Base-by-base conservation (phyloP, 495 filamentous ascomycete species). In the Cenococcum geophilum region DNA sequence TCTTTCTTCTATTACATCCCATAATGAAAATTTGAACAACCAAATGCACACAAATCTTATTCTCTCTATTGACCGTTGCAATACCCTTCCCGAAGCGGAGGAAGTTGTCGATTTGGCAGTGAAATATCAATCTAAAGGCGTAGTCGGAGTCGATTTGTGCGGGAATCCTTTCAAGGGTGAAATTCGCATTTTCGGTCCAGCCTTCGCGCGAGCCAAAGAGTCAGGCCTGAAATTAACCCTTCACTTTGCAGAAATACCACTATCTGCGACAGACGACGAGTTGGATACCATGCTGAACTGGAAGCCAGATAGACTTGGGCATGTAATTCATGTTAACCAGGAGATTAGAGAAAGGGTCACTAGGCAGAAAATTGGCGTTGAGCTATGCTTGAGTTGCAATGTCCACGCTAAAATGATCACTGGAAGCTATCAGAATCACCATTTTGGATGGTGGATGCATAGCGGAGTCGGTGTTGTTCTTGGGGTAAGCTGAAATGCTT, bases 381-480 rank as follows among this genome's bases (percentile, higher is more conserved):
- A 95, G 73, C 64, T 95, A 50, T 92, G 89, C 56, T 74, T 93
- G 64, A 87, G 83, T 52, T 92, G 89, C 71, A 92, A 93, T 72
- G 87, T 93, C 16, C 81, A 86, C 65, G 86, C 86, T 3, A 82
- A 83, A 64, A 81, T 95, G 82, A 84, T 86, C 57, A 68, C 75
- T 8, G 88, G 88, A 0, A 81, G 82, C 3, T 87, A 86, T 68
- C 69, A 77, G 48, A 82, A 82, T 59, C 87, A 89, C 76, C 88
- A 91, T 77, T 88, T 91, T 71, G 82, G 83, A n/a, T 88, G 86
- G 86, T 77, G 76, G 65, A 64, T 74, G 56, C 70, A 73, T 52
- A 73, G 59, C 34, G 73, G 76, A 20, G 81, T 82, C 70, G 76
- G 79, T 12, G 72, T 86, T 63, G 76, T 76, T 18, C 64, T 87